A percentile compares a stretch with the other conserved stretches of the same genome.
Evolutionary conservation across 2,329 filamentous ascomycete genomes (phyloP).

Genomic region (Alternaria infectoria): DNA sequence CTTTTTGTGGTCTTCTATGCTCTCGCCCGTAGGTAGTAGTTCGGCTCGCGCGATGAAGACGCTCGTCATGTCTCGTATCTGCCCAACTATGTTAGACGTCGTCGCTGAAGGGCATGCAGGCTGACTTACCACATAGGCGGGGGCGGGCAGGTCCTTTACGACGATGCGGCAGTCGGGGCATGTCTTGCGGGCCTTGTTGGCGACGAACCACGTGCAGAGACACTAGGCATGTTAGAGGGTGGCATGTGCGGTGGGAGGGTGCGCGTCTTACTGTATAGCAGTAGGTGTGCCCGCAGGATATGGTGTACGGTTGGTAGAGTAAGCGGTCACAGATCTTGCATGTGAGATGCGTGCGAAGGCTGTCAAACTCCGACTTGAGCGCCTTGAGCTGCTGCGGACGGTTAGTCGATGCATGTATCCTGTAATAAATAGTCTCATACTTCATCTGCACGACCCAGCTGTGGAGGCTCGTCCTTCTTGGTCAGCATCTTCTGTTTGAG

Average conservation of each 20-base stretch:
- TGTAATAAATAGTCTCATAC: slow-evolving; percentile 19
- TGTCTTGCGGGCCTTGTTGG: slow-evolving; percentile 64
- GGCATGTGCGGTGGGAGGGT: slow-evolving; percentile 11
- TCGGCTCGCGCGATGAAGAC: slow-evolving; percentile 67
- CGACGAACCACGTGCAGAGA: slow-evolving; percentile 62
- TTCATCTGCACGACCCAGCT: slow-evolving; percentile 46
- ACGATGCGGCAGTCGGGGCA: slow-evolving; percentile 71
- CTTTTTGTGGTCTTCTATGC: slow-evolving; percentile 64
- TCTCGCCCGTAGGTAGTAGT: slow-evolving; percentile 68
- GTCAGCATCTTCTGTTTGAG: slow-evolving; percentile 46
- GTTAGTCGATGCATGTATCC: slow-evolving; percentile 23
- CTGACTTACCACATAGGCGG: slow-evolving; percentile 66
- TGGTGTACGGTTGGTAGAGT: slow-evolving; percentile 72
- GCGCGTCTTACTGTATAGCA: slow-evolving; percentile 66
- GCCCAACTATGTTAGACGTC: slow-evolving; percentile 6
- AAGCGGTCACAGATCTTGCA: slow-evolving; percentile 73
- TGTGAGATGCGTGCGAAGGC: slow-evolving; percentile 65
- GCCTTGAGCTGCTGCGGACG: slow-evolving; percentile 46
- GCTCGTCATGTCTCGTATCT: slow-evolving; percentile 70
- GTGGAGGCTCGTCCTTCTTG: slow-evolving; percentile 42
- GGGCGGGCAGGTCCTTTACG: slow-evolving; percentile 65
- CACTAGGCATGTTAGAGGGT: slow-evolving; percentile 54
- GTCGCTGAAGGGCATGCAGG: neutral
- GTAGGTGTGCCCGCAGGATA: slow-evolving; percentile 73
- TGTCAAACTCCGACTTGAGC: slow-evolving; percentile 62